These are phyloP conservation scores for Xylariaceae sp. DNA, from an alignment of 2,329 filamentous ascomycete genomes.

Conservation along the genomic window DNA sequence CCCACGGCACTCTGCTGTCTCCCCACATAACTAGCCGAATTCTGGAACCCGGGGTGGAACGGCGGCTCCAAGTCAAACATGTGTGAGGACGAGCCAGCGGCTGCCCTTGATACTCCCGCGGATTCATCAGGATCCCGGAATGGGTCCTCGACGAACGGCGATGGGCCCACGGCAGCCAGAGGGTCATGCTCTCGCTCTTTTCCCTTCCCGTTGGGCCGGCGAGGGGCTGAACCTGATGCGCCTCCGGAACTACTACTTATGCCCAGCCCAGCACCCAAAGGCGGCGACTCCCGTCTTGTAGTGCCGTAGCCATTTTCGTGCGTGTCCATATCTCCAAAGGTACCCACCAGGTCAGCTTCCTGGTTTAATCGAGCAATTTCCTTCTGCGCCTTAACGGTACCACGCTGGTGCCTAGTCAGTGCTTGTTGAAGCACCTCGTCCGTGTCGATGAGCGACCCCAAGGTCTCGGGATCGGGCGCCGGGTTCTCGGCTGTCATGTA, in stretches of 20 bases:
- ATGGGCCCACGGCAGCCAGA: slow-evolving; percentile 26
- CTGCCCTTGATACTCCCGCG: slow-evolving; percentile 17
- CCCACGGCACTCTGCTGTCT: slow-evolving; percentile 40
- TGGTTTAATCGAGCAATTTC: slow-evolving; percentile 40
- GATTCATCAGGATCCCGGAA: slow-evolving; percentile 32
- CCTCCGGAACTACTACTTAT: slow-evolving; percentile 20
- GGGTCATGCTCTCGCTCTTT: slow-evolving; percentile 32
- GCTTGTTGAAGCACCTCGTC: slow-evolving; percentile 86
- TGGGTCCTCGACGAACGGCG: slow-evolving; percentile 30
- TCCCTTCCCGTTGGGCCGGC: slow-evolving; percentile 21
- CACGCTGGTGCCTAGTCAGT: slow-evolving; percentile 78
- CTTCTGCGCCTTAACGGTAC: slow-evolving; percentile 62
- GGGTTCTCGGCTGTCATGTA: slow-evolving; percentile 82
- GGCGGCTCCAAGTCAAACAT: slow-evolving; percentile 24
- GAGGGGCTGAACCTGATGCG: slow-evolving; percentile 19
- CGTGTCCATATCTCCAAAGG: slow-evolving; percentile 14
- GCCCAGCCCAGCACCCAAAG: slow-evolving; percentile 12
- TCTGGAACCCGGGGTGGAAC: slow-evolving; percentile 33
- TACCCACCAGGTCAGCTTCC: slow-evolving; percentile 25
- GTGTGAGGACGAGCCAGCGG: slow-evolving; percentile 7
- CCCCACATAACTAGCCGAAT: slow-evolving; percentile 33
- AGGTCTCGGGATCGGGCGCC: slow-evolving; percentile 84
- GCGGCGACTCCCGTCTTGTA: slow-evolving; percentile 7
- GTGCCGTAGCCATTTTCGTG: slow-evolving; percentile 2
- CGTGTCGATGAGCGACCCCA: slow-evolving; percentile 88